Base-by-base conservation (phyloP, 2,329 filamentous ascomycete genomes). In the Diaporthe sp. region DNA sequence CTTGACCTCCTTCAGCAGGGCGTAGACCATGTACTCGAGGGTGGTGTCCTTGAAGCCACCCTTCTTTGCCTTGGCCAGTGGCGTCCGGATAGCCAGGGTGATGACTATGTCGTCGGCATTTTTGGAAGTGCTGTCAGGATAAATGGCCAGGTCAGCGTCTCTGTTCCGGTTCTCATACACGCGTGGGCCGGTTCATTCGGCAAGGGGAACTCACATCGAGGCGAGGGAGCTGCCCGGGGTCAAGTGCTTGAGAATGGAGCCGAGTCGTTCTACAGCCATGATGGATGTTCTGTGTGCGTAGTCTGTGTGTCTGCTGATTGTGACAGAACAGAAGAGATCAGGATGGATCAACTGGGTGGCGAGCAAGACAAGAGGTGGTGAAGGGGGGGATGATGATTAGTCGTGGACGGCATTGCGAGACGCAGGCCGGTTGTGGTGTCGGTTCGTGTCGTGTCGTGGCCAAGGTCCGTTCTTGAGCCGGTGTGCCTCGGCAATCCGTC, bases 101-200 rank as follows among this genome's bases (percentile, higher is more conserved):
- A 98, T 98, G 83, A 99, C 97, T 72, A 99, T 90, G 87, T 99
- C 97, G 83, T 98, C 96, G 79, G 96, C 91, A 84, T 97, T 97
- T 88, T 98, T 96, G 79, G 94, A 92, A 74, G 94, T 95, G 82
- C 95, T 98, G 79, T 74, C 75, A 57, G 64, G 42, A 30, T 74
- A 60, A 68, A 73, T 38, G 80, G 78, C 76, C 81, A 76, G 73
- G 74, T 82, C 72, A 73, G 76, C 70, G 30, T 40, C n/a, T n/a
- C 22, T n/a, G n/a, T n/a, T 6, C 55, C 61, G 28, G 17, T 6
- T 22, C 54, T 38, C 35, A 57, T 5, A 28, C 25, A 19, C 35
- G 25, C 17, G 52, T 22, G 19, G 17, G 30, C 50, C 15, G 2
- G 19, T 55, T n/a, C 28, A 28, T 33, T 22, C 45, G 45, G 28